Base-by-base conservation (phyloP, 257 asterid species). In the Solanum paucissectum region DNA sequence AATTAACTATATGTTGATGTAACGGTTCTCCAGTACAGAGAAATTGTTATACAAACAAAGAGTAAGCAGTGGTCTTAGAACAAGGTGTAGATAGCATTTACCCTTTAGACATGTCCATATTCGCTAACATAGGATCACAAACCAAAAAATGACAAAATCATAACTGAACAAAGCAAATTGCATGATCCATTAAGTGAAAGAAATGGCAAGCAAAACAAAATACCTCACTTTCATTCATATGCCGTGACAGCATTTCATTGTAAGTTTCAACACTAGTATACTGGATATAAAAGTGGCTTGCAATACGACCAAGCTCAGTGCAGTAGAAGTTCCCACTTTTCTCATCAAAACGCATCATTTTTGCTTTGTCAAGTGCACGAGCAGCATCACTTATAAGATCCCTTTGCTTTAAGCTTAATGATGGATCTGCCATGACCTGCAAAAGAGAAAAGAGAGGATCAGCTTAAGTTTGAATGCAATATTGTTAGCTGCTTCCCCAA, bases 281-380 rank as follows among this genome's bases (percentile, higher is more conserved):
- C 21, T 94, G 99, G 90, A 97, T 97, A 89, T 97, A 97, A 90
- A 97, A 97, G 93, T 97, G 99, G 91, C 99, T 97, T 60, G 99
- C 99, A 71, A 97, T 97, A 86, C 99, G 99, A 76, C 99, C 99
- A 89, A 97, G 99, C 93, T 97, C 99, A 13, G 99, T 95, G 91
- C 98, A 95, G 86, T 95, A 97, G 79, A 97, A 95, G 90, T 97
- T 97, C 91, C 99, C 99, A 88, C 99, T 97, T 92, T 97, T 97
- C 93, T 97, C 99, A 92, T 97, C 99, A 86, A 95, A 97, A 72
- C 99, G 99, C 99, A 97, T 95, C 99, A 97, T 97, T 93, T 97
- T 97, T 84, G 99, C 99, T 92, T 92, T 95, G 93, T 97, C 99
- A 12, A 97, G 98, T 89, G 98, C 92, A 86, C 99, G 98, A 72